Percentiles rank a stretch among this genome's conserved stretches.
These are phyloP conservation scores for Brassica carinata DNA, from an alignment of 345 rosid species.

Conservation along the genomic window DNA sequence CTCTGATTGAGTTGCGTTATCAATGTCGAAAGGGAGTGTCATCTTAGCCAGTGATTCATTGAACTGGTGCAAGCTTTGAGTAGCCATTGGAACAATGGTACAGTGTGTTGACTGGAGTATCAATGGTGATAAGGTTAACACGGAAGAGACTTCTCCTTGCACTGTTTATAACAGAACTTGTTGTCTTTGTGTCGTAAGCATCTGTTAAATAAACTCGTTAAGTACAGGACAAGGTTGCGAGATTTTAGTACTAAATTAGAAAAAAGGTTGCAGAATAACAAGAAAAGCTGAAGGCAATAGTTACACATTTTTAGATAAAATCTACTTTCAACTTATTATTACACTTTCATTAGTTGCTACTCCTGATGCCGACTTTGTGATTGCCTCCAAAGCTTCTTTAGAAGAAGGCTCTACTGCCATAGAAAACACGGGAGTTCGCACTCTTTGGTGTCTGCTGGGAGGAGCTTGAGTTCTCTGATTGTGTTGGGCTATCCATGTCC, in stretches of 20 bases:
- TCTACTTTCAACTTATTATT: constrained; percentile 38
- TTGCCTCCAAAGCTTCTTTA: constrained; percentile 36
- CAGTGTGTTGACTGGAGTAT: constrained; percentile 40
- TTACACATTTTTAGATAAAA: constrained; percentile 22
- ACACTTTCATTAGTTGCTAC: constrained; percentile 31
- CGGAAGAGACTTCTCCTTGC: constrained; percentile 34
- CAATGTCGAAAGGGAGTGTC: constrained; percentile 88
- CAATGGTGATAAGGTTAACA: constrained; percentile 25
- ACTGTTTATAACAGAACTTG: not conserved
- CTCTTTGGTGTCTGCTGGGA: constrained; percentile 74
- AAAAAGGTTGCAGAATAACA: constrained; percentile 18
- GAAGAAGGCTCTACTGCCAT: constrained; percentile 97
- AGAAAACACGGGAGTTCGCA: constrained; percentile 78
- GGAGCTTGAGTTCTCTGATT: constrained; percentile 83
- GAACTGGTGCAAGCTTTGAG: constrained; percentile 87
- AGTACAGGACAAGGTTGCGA: not conserved
- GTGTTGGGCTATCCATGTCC: constrained; percentile 68
- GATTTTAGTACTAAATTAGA: constrained; percentile 7
- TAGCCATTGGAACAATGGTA: constrained; percentile 36
- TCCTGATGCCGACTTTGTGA: constrained; percentile 37
- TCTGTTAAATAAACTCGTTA: not conserved
- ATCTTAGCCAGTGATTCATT: constrained; percentile 95
- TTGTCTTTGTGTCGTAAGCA: not conserved
- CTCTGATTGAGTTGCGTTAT: constrained; percentile 66
- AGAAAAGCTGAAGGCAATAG: constrained; percentile 28